A percentile compares a stretch with the other conserved stretches of the same genome.
These are phyloP conservation scores for Sclerotinia subarctica DNA, from an alignment of 2,329 filamentous ascomycete species.

Conservation along the genomic window DNA sequence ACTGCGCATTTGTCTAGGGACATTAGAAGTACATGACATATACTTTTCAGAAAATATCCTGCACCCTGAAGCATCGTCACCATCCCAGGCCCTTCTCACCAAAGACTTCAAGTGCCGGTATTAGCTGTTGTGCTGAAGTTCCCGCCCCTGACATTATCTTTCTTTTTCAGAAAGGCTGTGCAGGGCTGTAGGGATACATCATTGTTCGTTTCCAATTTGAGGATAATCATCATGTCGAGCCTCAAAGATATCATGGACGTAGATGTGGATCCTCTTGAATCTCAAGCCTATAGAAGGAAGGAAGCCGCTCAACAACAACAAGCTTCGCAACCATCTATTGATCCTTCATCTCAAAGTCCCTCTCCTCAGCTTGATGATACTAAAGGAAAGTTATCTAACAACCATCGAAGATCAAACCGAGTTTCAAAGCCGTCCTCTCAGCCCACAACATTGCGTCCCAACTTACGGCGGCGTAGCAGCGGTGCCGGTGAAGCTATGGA, in stretches of 20 bases:
- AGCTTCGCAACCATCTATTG: conserved; percentile 30
- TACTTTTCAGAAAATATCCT: conserved; percentile 28
- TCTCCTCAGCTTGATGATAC: conserved; percentile 30
- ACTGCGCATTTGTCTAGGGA: conserved; percentile 31
- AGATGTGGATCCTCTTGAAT: conserved; percentile 39
- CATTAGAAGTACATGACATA: conserved; percentile 30
- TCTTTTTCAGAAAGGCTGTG: conserved; percentile 37
- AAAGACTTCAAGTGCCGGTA: conserved; percentile 29
- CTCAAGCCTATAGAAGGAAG: conserved; percentile 38
- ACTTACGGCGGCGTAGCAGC: conserved; percentile 32
- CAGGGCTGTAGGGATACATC: conserved; percentile 32
- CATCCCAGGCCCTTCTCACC: conserved; percentile 24
- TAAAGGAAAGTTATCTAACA: conserved; percentile 30
- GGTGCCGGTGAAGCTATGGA: conserved; percentile 33
- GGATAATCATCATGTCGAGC: conserved; percentile 37
- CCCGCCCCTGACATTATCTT: conserved; percentile 29
- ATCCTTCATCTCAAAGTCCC: conserved; percentile 28
- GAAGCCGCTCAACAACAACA: conserved; percentile 35
- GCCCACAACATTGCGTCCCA: conserved; percentile 25
- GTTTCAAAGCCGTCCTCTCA: conserved; percentile 28
- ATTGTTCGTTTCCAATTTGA: conserved; percentile 33
- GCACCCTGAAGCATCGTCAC: conserved; percentile 19
- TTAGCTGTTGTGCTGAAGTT: conserved; percentile 32
- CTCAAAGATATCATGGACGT: conserved; percentile 41
- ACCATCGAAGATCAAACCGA: conserved; percentile 35